Evolutionary conservation across 257 asterid species (phyloP).

Genomic region (Coffea eugenioides): DNA sequence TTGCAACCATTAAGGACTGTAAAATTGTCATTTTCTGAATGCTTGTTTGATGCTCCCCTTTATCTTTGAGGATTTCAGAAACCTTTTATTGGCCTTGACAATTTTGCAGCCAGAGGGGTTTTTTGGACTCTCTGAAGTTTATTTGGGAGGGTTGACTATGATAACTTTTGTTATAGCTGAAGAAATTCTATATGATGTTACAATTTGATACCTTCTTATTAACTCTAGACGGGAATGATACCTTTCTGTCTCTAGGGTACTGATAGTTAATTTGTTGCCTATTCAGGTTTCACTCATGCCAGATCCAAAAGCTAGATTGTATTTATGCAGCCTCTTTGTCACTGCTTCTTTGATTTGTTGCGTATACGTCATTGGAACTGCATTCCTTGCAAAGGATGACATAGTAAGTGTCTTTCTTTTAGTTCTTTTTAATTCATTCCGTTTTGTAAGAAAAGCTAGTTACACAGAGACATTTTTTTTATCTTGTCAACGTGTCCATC

Average conservation of each 20-base stretch:
- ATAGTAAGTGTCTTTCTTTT: conserved; percentile 33
- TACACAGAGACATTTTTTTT: not conserved
- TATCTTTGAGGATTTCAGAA: not conserved
- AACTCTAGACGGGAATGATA: not conserved
- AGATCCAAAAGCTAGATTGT: conserved; percentile 56
- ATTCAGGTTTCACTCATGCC: conserved; percentile 47
- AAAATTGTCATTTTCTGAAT: not conserved
- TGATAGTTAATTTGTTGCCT: not conserved
- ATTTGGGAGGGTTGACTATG: not conserved
- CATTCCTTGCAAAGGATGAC: conserved; percentile 48
- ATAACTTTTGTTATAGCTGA: not conserved
- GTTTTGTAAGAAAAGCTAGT: not conserved
- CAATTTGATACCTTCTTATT: not conserved
- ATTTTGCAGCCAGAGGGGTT: not conserved
- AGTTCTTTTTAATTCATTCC: not conserved
- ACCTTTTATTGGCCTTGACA: not conserved
- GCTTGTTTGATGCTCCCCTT: not conserved
- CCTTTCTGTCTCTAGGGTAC: conserved; percentile 1
- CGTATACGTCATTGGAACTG: conserved; percentile 56
- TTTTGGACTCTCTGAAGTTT: not conserved
- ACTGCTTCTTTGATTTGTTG: conserved; percentile 51
- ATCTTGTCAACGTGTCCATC: not conserved
- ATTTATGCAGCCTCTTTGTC: conserved; percentile 49
- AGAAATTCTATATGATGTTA: not conserved
- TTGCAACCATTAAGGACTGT: not conserved